Conservation (phyloP, 2,329 filamentous ascomycete species). For the Ceratocystis diversiconidia region DNA sequence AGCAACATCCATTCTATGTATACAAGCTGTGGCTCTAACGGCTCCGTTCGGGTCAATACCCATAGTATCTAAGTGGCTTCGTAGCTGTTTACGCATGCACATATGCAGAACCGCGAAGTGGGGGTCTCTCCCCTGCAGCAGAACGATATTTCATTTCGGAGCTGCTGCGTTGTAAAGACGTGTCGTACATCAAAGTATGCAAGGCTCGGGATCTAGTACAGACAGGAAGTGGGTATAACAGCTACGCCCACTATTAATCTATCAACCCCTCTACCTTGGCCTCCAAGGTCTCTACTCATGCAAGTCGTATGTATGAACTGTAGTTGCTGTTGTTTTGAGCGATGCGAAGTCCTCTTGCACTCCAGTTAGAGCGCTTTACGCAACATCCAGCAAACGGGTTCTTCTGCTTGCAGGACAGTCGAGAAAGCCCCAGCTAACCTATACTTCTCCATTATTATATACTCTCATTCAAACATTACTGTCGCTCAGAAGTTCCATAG, state of each 20-base stretch:
- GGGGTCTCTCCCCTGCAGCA: background rate
- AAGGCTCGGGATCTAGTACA: no score
- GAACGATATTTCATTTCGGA: background rate
- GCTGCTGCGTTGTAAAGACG: background rate
- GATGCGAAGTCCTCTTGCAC: background rate
- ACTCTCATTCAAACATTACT: no score
- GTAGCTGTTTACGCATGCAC: background rate
- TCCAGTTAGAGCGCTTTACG: background rate
- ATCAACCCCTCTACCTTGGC: no score
- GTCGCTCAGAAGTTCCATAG: background rate
- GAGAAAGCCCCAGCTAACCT: background rate
- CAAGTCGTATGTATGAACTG: no score
- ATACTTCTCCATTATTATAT: background rate
- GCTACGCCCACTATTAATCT: no score
- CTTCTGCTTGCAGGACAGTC: background rate
- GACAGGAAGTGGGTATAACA: no score
- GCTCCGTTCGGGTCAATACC: background rate
- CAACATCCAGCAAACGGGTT: background rate
- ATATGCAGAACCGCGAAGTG: background rate
- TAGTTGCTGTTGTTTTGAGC: background rate
- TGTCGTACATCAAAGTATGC: background rate
- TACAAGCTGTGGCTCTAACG: background rate
- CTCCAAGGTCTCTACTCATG: no score
- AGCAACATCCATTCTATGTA: background rate
- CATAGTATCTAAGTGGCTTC: background rate